Evolutionary conservation across 371 early-diverging fungal genomes (phyloP).

Genomic region (Neoconidiobolus thromboides): DNA sequence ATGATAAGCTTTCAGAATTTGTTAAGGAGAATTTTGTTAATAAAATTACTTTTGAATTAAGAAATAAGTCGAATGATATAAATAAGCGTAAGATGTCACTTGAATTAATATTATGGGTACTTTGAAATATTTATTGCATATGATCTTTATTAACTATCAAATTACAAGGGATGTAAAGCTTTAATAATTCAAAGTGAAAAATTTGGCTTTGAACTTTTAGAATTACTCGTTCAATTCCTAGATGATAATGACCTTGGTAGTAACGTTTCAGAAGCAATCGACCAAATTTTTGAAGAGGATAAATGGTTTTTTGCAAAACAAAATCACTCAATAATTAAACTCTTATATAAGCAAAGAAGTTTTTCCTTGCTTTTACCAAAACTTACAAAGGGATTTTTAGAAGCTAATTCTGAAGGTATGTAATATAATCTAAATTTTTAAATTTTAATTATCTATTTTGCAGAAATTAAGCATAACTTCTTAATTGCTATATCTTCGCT

Average conservation of each 20-base stretch:
- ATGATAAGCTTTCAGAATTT: no score
- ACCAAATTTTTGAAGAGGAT: slow-evolving; percentile 38
- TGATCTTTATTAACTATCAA: background rate
- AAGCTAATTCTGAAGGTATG: slow-evolving; percentile 6
- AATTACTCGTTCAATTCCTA: slow-evolving; percentile 12
- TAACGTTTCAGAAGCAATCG: slow-evolving; percentile 42
- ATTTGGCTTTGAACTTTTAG: background rate
- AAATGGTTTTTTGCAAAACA: slow-evolving; percentile 39
- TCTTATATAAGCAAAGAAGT: slow-evolving; percentile 65
- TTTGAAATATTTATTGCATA: no score
- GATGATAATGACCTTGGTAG: slow-evolving; percentile 18
- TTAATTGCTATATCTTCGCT: slow-evolving; percentile 65
- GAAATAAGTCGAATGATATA: background rate
- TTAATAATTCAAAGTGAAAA: background rate
- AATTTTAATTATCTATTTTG: background rate
- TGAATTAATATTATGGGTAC: background rate
- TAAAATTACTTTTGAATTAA: background rate
- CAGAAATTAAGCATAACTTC: slow-evolving; percentile 37
- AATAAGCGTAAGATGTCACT: background rate
- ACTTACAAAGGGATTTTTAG: slow-evolving; percentile 38
- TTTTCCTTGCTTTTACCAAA: slow-evolving; percentile 52
- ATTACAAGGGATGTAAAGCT: background rate
- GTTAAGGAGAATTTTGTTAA: no score
- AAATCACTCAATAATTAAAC: slow-evolving; percentile 43
- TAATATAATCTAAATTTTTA: no score